A percentile compares a stretch with the other conserved stretches of the same genome.
Evolutionary conservation across 371 early-diverging fungal genomes (phyloP).

Genomic region (Lichtheimia corymbifera): DNA sequence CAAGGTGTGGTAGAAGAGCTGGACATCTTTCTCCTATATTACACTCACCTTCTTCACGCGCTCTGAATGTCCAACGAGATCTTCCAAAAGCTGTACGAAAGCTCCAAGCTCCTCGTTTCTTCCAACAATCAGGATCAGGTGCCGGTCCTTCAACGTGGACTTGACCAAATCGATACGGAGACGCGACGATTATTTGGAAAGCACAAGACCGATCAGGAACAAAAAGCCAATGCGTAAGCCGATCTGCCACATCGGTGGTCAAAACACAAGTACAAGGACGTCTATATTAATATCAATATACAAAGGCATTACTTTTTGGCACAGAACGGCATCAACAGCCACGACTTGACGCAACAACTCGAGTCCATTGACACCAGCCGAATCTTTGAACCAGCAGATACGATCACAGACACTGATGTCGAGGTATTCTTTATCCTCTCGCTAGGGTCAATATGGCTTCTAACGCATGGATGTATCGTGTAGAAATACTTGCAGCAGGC

Average conservation of each 20-base stretch:
- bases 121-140: constrained; percentile 6
- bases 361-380: constrained; percentile 60
- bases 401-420: constrained; percentile 75
- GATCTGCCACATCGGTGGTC: background rate
- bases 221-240: constrained; percentile 22
- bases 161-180: constrained; percentile 13
- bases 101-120: constrained; percentile 19
- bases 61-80: constrained; percentile 7
- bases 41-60: too few species aligned
- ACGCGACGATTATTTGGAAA: constrained; percentile 11
- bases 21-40: too few species aligned
- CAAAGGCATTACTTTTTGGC: constrained; percentile 66
- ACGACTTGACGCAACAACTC: constrained; percentile 57
- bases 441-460: too few species aligned
- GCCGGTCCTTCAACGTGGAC: constrained; percentile 12
- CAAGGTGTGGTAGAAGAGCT: too few species aligned
- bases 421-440: constrained; percentile 39
- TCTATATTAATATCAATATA: background rate
- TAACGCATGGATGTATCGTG: background rate
- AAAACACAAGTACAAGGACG: background rate
- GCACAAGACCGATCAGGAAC: constrained; percentile 20
- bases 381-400: constrained; percentile 68
- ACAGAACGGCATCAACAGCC: constrained; percentile 74
- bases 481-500: constrained; percentile 69
- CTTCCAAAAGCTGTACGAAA: constrained; percentile 23